These are phyloP conservation scores for Gyromitra esculenta DNA, from an alignment of 2,329 filamentous ascomycete species.

Conservation along the genomic window DNA sequence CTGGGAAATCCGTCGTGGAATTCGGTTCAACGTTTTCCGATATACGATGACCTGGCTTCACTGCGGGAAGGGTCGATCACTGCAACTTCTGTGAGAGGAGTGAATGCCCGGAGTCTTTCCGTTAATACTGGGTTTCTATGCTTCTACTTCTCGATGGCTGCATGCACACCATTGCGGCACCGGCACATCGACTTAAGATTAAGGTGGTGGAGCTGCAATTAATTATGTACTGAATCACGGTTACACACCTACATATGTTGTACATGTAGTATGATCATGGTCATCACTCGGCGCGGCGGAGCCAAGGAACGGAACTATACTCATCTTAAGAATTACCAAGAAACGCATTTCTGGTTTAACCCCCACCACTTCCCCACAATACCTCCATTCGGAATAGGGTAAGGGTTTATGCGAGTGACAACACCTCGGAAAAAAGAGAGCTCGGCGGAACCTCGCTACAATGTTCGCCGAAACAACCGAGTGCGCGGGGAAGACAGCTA, in stretches of 20 bases:
- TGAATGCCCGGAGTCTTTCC: not conserved
- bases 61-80: not conserved
- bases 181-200: not conserved
- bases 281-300: slow-evolving; percentile 27
- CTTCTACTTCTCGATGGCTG: not conserved
- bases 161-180: not conserved
- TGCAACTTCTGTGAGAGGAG: not conserved
- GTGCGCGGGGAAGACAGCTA: not conserved
- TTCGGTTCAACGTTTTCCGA: slow-evolving; percentile 32
- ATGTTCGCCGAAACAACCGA: slow-evolving; percentile 36
- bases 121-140: not conserved
- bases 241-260: no score
- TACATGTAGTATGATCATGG: slow-evolving; percentile 8
- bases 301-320: not conserved
- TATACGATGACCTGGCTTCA: not conserved
- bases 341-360: not conserved
- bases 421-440: not conserved
- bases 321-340: slow-evolving; percentile 18
- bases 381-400: not conserved
- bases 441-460: slow-evolving; percentile 20
- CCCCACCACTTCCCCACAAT: not conserved
- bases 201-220: not conserved
- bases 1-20: slow-evolving; percentile 8
- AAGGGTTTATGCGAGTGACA: slow-evolving; percentile 14
- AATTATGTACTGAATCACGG: not conserved